Evolutionary conservation across 495 filamentous ascomycete species (phyloP).

Genomic region (Trichoderma gamsii): DNA sequence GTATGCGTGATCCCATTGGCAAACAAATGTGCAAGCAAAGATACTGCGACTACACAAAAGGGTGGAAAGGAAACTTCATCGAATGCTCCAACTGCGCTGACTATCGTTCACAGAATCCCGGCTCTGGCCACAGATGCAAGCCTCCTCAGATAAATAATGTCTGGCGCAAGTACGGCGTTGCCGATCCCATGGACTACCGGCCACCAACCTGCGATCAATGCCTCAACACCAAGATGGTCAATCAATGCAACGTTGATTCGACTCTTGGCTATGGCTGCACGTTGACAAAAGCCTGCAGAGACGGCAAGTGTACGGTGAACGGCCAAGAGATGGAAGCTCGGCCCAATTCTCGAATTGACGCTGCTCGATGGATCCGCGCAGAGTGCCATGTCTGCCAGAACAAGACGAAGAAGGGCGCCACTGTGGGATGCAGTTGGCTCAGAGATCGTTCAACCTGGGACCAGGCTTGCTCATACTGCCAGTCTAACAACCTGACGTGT

Average conservation of each 20-base stretch:
- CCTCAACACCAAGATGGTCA: not conserved
- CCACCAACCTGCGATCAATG: not conserved
- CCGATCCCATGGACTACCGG: not conserved
- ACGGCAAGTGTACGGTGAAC: not conserved
- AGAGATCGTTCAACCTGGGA: not conserved
- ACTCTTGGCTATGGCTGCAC: not conserved
- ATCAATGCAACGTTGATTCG: not conserved
- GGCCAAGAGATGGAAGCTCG: not conserved
- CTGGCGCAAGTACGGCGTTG: slow-evolving; percentile 2
- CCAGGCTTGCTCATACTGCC: not conserved
- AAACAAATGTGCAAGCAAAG: not conserved
- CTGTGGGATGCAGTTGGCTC: not conserved
- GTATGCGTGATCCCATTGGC: not conserved
- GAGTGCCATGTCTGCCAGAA: not conserved
- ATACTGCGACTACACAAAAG: not conserved
- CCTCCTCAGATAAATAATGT: not conserved
- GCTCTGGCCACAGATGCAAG: not conserved
- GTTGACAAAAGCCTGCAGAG: not conserved
- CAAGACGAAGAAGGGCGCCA: not conserved
- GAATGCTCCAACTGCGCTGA: slow-evolving; percentile 3
- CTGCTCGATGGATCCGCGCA: not conserved
- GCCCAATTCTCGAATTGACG: not conserved
- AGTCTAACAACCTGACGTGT: not conserved
- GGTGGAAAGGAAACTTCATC: not conserved
- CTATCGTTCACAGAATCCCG: not conserved